phyloP scores from a whole-genome alignment of 257 asterid genomes.

The Ballota nigra region DNA sequence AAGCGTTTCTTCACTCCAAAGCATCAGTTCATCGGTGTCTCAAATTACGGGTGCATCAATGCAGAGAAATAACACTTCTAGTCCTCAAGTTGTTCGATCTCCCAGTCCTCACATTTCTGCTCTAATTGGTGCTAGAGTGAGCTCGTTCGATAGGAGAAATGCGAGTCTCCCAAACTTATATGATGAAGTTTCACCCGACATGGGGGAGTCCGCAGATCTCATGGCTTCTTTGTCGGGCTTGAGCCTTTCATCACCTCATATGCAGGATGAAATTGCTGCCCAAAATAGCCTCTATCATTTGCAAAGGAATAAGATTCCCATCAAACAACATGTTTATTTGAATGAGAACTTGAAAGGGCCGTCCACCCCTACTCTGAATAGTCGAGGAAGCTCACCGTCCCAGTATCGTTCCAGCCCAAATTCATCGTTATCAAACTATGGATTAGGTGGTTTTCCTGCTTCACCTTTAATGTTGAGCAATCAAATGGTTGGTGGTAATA shows the following conservation, averaged over 20 bases:
- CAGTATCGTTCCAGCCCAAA: constrained; percentile 53
- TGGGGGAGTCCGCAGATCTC: constrained; percentile 46
- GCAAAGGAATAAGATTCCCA: constrained; percentile 37
- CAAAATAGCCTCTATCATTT: constrained; percentile 34
- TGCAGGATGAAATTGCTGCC: constrained; percentile 35
- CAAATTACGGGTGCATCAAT: constrained; percentile 56
- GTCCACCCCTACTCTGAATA: constrained; percentile 31
- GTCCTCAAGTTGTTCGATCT: constrained; percentile 54
- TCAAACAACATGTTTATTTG: constrained; percentile 28
- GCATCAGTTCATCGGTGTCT: constrained; percentile 32
- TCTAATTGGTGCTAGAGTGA: constrained; percentile 42
- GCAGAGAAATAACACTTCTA: constrained; percentile 62
- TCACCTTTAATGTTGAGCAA: constrained; percentile 50
- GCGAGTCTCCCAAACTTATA: constrained; percentile 26
- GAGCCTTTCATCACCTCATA: constrained; percentile 47
- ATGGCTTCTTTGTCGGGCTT: constrained; percentile 63
- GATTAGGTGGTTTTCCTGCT: constrained; percentile 44
- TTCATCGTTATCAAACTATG: constrained; percentile 48
- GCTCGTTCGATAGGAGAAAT: constrained; percentile 40
- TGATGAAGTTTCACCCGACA: constrained; percentile 34
- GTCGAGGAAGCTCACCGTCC: constrained; percentile 49
- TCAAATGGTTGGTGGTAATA: constrained; percentile 41
- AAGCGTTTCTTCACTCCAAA: not conserved
- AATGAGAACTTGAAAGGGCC: constrained; percentile 43
- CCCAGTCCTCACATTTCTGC: constrained; percentile 63